A percentile compares a stretch with the other conserved stretches of the same genome.
phyloP scores from a whole-genome alignment of 1,139 yeast genomes.

The Saccharomycopsis phalli region DNA sequence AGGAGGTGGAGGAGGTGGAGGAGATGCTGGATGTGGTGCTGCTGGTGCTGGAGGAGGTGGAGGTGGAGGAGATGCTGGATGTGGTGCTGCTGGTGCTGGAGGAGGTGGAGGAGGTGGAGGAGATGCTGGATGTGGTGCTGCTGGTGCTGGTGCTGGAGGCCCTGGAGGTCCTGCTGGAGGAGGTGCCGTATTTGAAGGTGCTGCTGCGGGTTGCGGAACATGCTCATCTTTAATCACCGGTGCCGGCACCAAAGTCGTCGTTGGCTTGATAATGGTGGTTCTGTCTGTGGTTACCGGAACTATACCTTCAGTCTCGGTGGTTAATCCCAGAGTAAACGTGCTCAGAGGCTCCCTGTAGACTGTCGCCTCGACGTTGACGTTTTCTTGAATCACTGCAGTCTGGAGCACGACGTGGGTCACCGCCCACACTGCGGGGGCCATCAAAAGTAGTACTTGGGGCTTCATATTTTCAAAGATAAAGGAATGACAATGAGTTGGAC shows the following conservation, averaged over 20 bases:
- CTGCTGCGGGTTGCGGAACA: too few relatives aligned
- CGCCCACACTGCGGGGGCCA: too few relatives aligned
- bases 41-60: conserved; percentile 22
- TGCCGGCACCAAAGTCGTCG: conserved; percentile 4
- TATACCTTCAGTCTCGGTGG: conserved; percentile 8
- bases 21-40: conserved; percentile 8
- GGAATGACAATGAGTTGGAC: too few relatives aligned
- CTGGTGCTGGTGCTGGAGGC: conserved; percentile 1
- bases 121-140: background rate
- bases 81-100: conserved; percentile 1
- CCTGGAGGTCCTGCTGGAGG: conserved; percentile 6
- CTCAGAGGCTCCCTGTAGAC: too few relatives aligned
- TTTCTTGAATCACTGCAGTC: conserved; percentile 10
- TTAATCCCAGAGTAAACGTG: too few relatives aligned
- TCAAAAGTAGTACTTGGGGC: too few relatives aligned
- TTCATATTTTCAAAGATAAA: too few relatives aligned
- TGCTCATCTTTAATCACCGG: too few relatives aligned
- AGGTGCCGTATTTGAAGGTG: conserved; percentile 2
- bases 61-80: background rate
- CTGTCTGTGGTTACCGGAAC: conserved; percentile 7
- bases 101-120: conserved; percentile 8
- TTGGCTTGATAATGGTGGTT: conserved; percentile 3
- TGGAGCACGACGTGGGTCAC: conserved; percentile 13
- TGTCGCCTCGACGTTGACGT: conserved; percentile 14
- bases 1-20: conserved; percentile 22